Evolutionary conservation across 192 early-diverging fungal species (phyloP).

Genomic region (Pilobolus umbonatus): DNA sequence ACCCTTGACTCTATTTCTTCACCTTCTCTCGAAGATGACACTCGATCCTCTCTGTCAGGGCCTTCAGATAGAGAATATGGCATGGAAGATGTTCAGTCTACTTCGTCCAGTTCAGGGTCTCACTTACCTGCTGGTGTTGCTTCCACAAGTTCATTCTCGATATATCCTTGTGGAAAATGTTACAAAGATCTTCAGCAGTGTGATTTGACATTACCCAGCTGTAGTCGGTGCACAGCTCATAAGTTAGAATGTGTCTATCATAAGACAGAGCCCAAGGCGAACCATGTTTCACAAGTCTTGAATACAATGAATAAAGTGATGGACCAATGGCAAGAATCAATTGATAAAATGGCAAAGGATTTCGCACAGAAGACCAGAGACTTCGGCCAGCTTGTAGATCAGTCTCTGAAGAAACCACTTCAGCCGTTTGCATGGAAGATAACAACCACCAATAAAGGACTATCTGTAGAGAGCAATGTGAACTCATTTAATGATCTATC

Average conservation of each 20-base stretch:
- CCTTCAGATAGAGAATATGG: neutral
- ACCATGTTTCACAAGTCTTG: slow-evolving; percentile 37
- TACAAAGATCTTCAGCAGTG: slow-evolving; percentile 38
- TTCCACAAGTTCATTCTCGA: slow-evolving; percentile 24
- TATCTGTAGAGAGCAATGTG: slow-evolving; percentile 36
- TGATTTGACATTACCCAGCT: slow-evolving; percentile 31
- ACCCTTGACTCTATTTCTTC: neutral
- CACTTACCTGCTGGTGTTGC: slow-evolving; percentile 2
- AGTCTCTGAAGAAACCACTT: slow-evolving; percentile 27
- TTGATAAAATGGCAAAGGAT: slow-evolving; percentile 40
- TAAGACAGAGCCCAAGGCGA: slow-evolving; percentile 35
- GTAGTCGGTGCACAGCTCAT: slow-evolving; percentile 26
- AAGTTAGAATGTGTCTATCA: slow-evolving; percentile 29
- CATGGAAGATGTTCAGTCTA: neutral
- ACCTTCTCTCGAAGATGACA: neutral
- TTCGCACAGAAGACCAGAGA: slow-evolving; percentile 38
- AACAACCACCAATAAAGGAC: slow-evolving; percentile 31
- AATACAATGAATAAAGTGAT: slow-evolving; percentile 40
- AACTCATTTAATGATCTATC: slow-evolving; percentile 36
- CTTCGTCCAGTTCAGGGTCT: neutral
- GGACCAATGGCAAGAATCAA: slow-evolving; percentile 40
- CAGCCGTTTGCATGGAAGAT: slow-evolving; percentile 39
- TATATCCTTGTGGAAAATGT: slow-evolving; percentile 38
- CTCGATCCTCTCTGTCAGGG: neutral
- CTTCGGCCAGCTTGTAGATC: slow-evolving; percentile 22